Conservation (phyloP, 2,329 filamentous ascomycete genomes). For the Cytospora paraplurivora region DNA sequence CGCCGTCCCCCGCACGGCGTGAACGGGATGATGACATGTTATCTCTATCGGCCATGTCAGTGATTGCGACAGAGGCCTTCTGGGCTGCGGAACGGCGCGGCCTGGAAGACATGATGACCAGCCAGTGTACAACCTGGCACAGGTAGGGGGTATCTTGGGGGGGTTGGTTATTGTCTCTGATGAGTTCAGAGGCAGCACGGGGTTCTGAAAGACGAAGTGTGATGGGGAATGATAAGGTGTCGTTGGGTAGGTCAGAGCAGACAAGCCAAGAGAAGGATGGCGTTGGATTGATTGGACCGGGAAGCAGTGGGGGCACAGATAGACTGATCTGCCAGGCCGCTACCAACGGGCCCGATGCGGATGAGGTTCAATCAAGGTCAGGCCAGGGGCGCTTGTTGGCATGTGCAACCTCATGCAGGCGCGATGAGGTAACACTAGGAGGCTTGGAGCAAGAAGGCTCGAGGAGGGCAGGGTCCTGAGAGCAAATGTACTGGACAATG, state of each 20-base stretch:
- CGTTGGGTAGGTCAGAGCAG: constrained; percentile 6
- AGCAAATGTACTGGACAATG: not conserved
- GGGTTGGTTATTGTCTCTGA: not conserved
- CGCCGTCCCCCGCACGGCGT: constrained; percentile 51
- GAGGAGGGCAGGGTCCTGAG: not conserved
- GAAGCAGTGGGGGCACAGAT: constrained; percentile 26
- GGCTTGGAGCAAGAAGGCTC: not conserved
- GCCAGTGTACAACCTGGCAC: not conserved
- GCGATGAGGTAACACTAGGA: constrained; percentile 18
- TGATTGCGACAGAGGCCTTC: constrained; percentile 48
- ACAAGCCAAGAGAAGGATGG: constrained; percentile 5
- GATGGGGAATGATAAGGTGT: constrained; percentile 5
- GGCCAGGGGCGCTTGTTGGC: constrained; percentile 18
- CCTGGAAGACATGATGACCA: constrained; percentile 47
- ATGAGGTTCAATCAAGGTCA: constrained; percentile 24
- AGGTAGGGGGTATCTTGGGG: not conserved
- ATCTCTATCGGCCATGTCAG: constrained; percentile 56
- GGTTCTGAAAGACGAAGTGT: constrained; percentile 1
- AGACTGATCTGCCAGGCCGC: constrained; percentile 23
- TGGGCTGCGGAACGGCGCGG: constrained; percentile 52
- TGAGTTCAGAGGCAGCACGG: not conserved
- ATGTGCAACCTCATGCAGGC: constrained; percentile 20
- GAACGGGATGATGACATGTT: constrained; percentile 53
- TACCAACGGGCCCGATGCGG: constrained; percentile 2
- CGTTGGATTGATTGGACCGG: constrained; percentile 22